A percentile compares a stretch with the other conserved stretches of the same genome.
phyloP scores from a whole-genome alignment of 805 yeast species.

The Teunomyces panamensis region DNA sequence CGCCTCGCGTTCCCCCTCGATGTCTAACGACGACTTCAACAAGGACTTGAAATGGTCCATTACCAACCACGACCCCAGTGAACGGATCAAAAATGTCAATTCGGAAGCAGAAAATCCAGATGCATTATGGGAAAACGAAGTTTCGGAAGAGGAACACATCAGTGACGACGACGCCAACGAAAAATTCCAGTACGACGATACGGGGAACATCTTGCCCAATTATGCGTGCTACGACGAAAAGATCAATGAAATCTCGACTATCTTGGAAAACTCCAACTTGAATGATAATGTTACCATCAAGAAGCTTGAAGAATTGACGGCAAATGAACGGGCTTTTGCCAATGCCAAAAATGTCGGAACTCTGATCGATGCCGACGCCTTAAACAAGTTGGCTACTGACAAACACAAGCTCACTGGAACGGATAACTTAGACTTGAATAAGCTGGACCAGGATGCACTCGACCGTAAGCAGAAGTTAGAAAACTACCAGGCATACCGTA shows the following conservation, averaged over 20 bases:
- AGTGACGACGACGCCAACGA: constrained; percentile 57
- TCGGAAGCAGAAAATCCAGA: constrained; percentile 10
- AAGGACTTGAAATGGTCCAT: constrained; percentile 61
- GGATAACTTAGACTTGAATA: constrained; percentile 40
- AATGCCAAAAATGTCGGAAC: constrained; percentile 49
- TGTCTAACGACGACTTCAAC: constrained; percentile 33
- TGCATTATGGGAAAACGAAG: constrained; percentile 29
- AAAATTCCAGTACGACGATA: constrained; percentile 59
- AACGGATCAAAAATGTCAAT: constrained; percentile 33
- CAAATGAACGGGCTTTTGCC: constrained; percentile 57
- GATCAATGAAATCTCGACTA: constrained; percentile 35
- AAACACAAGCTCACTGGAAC: constrained; percentile 43
- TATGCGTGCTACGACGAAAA: constrained; percentile 47
- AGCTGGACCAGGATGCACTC: constrained; percentile 45
- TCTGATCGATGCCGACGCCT: constrained; percentile 29
- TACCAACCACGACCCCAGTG: constrained; percentile 71
- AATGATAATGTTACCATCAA: constrained; percentile 48
- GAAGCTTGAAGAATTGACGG: constrained; percentile 53
- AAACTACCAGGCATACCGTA: constrained; percentile 56
- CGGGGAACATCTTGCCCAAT: constrained; percentile 57
- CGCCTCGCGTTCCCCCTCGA: constrained; percentile 33
- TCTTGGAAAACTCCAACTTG: constrained; percentile 38
- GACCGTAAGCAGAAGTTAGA: constrained; percentile 51
- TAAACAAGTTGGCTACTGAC: constrained; percentile 30
- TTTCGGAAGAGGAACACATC: constrained; percentile 59